A percentile compares a stretch with the other conserved stretches of the same genome.
Evolutionary conservation across 176 grass and related monocot genomes (phyloP).

Genomic region (Oryza meyeriana): DNA sequence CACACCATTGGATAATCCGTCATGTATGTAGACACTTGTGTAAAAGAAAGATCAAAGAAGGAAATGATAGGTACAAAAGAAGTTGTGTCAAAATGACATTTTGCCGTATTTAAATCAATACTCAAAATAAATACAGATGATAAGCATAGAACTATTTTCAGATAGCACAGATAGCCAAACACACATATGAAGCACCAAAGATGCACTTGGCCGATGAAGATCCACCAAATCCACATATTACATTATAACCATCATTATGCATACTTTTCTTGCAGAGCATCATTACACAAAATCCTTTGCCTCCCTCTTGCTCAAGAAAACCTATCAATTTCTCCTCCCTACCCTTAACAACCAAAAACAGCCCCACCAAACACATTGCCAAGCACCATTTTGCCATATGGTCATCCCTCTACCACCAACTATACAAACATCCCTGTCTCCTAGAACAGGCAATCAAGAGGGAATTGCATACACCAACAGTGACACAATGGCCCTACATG

Average conservation of each 20-base stretch:
- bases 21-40: neutral
- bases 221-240: slow-evolving; percentile 7
- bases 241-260: slow-evolving; percentile 23
- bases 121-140: too few species aligned
- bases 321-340: slow-evolving; percentile 3
- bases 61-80: neutral
- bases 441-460: slow-evolving; percentile 26
- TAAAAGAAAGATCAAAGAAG: neutral
- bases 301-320: slow-evolving; percentile 11
- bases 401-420: slow-evolving; percentile 4
- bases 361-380: neutral
- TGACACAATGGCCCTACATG: slow-evolving; percentile 40
- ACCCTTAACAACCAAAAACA: slow-evolving; percentile 25
- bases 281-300: slow-evolving; percentile 29
- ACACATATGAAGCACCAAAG: neutral
- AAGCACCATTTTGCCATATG: neutral
- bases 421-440: slow-evolving; percentile 19
- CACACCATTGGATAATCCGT: neutral
- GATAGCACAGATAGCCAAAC: neutral
- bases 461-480: slow-evolving; percentile 22
- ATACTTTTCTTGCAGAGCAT: neutral
- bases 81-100: neutral
- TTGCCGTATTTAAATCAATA: neutral
- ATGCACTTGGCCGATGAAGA: neutral
- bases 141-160: neutral